These are phyloP conservation scores for Cucumis hystrix DNA, from an alignment of 306 rosid genomes.

Conservation along the genomic window DNA sequence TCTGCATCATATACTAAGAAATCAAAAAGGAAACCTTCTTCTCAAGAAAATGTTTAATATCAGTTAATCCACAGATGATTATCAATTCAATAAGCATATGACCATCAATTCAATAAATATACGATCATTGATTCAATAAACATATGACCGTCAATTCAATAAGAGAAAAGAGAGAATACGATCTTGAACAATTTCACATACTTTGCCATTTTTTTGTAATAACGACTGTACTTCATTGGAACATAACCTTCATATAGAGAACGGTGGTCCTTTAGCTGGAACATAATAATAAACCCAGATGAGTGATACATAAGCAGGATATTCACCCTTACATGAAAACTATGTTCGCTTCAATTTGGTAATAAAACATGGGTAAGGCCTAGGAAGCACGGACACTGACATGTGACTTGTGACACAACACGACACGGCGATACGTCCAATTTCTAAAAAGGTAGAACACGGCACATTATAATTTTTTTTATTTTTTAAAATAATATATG, in stretches of 20 bases:
- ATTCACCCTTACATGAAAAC: neutral
- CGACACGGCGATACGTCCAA: no score
- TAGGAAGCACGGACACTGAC: no score
- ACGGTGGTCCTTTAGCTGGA: constrained; percentile 60
- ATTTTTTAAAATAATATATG: no score
- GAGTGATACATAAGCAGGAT: constrained; percentile 18
- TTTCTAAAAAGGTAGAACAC: no score
- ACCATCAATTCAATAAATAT: constrained; percentile 4
- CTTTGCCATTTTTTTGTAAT: constrained; percentile 82
- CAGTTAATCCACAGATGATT: neutral
- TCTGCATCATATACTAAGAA: constrained; percentile 26
- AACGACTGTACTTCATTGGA: constrained; percentile 75
- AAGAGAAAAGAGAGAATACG: neutral
- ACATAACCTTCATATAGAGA: constrained; percentile 74
- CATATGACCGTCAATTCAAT: neutral
- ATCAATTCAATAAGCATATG: neutral
- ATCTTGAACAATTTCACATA: constrained; percentile 23
- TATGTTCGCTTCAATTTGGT: neutral
- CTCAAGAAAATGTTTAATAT: neutral
- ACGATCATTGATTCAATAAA: neutral
- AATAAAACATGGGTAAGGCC: neutral
- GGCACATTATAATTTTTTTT: no score
- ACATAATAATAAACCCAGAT: constrained; percentile 20
- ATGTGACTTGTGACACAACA: no score
- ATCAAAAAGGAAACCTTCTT: constrained; percentile 10